A percentile compares a stretch with the other conserved stretches of the same genome.
These are phyloP conservation scores for Austroboletus festivus DNA, from an alignment of 768 basidiomycete species.

Conservation along the genomic window DNA sequence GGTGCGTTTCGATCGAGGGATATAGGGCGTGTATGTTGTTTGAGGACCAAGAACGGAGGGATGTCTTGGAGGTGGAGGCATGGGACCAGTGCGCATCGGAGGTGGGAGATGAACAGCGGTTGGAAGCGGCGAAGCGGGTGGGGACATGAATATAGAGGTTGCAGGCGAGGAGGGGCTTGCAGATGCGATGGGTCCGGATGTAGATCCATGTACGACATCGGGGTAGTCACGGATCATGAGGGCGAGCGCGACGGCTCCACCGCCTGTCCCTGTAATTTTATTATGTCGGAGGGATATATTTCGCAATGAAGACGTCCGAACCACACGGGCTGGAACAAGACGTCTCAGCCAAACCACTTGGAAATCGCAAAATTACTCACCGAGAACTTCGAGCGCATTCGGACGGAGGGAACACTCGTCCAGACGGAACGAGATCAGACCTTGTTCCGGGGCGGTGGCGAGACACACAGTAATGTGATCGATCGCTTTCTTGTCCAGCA, in stretches of 20 bases:
- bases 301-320: slow-evolving; percentile 78
- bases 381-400: slow-evolving; percentile 72
- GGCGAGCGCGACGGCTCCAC: slow-evolving; percentile 88
- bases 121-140: slow-evolving; percentile 33
- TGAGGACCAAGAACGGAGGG: slow-evolving; percentile 47
- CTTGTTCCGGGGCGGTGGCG: slow-evolving; percentile 34
- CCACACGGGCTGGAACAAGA: slow-evolving; percentile 58
- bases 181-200: not conserved
- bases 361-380: slow-evolving; percentile 42
- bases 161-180: slow-evolving; percentile 8
- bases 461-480: slow-evolving; percentile 79
- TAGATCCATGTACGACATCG: slow-evolving; percentile 57
- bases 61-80: slow-evolving; percentile 49
- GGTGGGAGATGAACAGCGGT: slow-evolving; percentile 20
- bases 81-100: slow-evolving; percentile 35
- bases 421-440: slow-evolving; percentile 75
- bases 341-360: not conserved
- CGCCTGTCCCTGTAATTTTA: slow-evolving; percentile 78
- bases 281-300: slow-evolving; percentile 92
- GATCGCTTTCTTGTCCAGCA: slow-evolving; percentile 77
- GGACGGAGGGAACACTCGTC: slow-evolving; percentile 83
- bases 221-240: slow-evolving; percentile 97
- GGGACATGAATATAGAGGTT: slow-evolving; percentile 27
- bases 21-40: slow-evolving; percentile 82
- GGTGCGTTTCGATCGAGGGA: slow-evolving; percentile 59